A percentile compares a stretch with the other conserved stretches of the same genome.
These are phyloP conservation scores for Solioccasus polychromus DNA, from an alignment of 768 basidiomycete species.

Conservation along the genomic window DNA sequence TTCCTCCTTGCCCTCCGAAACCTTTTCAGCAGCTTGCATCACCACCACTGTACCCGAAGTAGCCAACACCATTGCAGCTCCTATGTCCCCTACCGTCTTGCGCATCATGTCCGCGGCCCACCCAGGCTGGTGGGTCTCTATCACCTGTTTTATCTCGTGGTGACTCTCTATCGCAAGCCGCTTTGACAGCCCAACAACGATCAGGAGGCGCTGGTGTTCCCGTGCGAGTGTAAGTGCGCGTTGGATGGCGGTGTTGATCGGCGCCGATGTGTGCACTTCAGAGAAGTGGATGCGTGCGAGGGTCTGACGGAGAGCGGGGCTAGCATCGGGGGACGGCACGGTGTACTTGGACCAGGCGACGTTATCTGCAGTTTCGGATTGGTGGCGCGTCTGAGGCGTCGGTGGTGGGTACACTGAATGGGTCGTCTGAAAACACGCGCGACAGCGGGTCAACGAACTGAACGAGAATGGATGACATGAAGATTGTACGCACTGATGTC, in stretches of 20 bases:
- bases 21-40: constrained; percentile 53
- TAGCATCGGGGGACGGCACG: constrained; percentile 13
- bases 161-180: constrained; percentile 74
- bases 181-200: constrained; percentile 73
- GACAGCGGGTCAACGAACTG: no score
- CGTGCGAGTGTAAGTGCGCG: constrained; percentile 37
- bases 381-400: constrained; percentile 62
- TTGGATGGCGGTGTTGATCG: constrained; percentile 53
- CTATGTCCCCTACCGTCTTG: constrained; percentile 86
- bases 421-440: constrained; percentile 36
- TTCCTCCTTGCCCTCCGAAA: no score
- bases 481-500: neutral
- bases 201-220: constrained; percentile 44
- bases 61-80: constrained; percentile 70
- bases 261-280: constrained; percentile 51
- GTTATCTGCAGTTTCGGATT: constrained; percentile 84
- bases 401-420: constrained; percentile 71
- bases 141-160: constrained; percentile 58
- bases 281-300: constrained; percentile 63
- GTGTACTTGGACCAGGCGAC: constrained; percentile 70
- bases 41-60: constrained; percentile 63
- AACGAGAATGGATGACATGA: no score
- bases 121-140: constrained; percentile 38
- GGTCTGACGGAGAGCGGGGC: constrained; percentile 28
- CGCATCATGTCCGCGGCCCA: constrained; percentile 38